Evolutionary conservation across 2,329 filamentous ascomycete species (phyloP).

Genomic region (Paraphaeosphaeria sporulosa): DNA sequence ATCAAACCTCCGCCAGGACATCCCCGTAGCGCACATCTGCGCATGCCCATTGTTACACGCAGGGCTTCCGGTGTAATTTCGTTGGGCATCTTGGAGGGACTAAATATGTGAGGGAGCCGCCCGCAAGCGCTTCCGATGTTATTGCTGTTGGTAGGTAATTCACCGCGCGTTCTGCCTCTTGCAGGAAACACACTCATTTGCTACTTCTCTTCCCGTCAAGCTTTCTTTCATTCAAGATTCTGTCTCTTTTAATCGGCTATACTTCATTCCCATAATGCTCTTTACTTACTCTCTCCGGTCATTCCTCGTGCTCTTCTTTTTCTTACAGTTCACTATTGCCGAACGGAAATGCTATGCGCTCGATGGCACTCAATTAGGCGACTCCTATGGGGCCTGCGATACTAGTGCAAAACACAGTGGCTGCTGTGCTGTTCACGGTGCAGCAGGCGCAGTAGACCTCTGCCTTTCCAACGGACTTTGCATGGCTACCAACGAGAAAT

Average conservation of each 20-base stretch:
- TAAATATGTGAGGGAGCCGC: slow-evolving; percentile 12
- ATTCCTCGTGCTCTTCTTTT: slow-evolving; percentile 21
- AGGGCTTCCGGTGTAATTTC: slow-evolving; percentile 7
- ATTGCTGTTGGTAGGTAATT: slow-evolving; percentile 9
- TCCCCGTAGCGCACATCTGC: slow-evolving; percentile 8
- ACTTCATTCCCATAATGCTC: slow-evolving; percentile 1
- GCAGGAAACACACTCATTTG: slow-evolving; percentile 6
- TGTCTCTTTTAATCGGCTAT: neutral
- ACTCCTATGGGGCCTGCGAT: slow-evolving; percentile 40
- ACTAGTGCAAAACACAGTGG: slow-evolving; percentile 38
- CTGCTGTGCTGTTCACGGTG: slow-evolving; percentile 40
- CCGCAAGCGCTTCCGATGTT: slow-evolving; percentile 1
- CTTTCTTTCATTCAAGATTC: neutral
- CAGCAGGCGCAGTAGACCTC: slow-evolving; percentile 34
- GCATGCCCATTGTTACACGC: slow-evolving; percentile 5
- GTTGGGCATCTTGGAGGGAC: neutral
- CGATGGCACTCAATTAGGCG: slow-evolving; percentile 38
- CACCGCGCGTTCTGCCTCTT: neutral
- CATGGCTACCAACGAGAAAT: slow-evolving; percentile 39
- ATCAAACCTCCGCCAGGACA: slow-evolving; percentile 13
- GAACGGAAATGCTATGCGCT: slow-evolving; percentile 41
- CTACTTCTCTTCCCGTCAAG: neutral
- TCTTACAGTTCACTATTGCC: slow-evolving; percentile 26
- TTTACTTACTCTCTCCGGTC: slow-evolving; percentile 19
- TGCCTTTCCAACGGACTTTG: slow-evolving; percentile 45